Evolutionary conservation across 306 rosid species (phyloP), one percentile per base, ranked within the genome.

Genomic region (Castanea sativa): DNA sequence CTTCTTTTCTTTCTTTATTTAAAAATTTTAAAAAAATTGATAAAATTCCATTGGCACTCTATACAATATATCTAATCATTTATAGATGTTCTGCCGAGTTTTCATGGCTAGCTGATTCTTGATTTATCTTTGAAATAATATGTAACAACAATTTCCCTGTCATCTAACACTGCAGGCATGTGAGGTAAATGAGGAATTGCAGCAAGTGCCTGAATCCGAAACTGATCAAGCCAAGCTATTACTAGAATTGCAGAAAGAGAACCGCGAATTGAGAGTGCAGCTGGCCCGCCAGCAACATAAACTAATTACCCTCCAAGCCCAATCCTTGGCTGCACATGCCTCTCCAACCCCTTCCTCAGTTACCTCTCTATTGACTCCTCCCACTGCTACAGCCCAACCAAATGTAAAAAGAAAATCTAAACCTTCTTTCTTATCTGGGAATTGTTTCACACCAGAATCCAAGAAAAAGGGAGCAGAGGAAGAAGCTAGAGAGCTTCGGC

Each of bases 211-310:
- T 0, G 98, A 80, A 85, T 84, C 87, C 63, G 97, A 90, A 78
- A 79, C 93, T 20, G 99, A 92, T 73, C 95, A 88, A 73, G 90
- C 97, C 43, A 95, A 90, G 86, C 84, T 92, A 63, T 78, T 95
- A 71, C 87, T 88, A 41, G 98, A 90, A 83, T 80, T 95, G 75
- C 98, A 95, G 88, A 92, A 88, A 82, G 97, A 95, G 86, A 95
- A 95, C 64, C 90, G 92, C 0, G 98, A 95, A 57, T 79, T 95
- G 59, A 85, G 98, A 55, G 83, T 88, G 27, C 99, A 95, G 76
- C 74, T 95, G 84, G 94, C 92, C 45, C 80, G 76, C 20, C 99
- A 91, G 61, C 95, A 95, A 76, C 98, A 91, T 80, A 95, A 92
- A 83, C 71, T 92, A 33, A 70, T 88, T 55, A 84, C 93, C 65